Evolutionary conservation across 768 basidiomycete species (phyloP), one percentile per base, ranked within the genome.

Genomic region (Boletus rubroflammeus): DNA sequence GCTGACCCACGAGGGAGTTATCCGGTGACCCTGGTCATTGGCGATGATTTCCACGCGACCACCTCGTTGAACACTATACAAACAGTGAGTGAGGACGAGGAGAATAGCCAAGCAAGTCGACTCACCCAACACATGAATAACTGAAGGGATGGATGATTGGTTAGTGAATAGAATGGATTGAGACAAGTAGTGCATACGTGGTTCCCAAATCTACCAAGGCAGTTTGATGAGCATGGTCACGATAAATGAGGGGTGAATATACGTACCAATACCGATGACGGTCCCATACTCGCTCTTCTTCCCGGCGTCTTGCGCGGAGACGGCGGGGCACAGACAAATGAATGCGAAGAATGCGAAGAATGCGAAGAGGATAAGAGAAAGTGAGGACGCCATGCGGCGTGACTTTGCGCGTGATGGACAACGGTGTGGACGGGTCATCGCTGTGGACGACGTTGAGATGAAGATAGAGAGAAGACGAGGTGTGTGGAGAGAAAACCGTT

Each of bases 51-150:
- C 90, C 51, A 93, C 90, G 58, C 86, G 87, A 56, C 91, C 91
- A 53, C 84, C 85, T 48, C 85, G 86, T 71, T 89, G 86, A 26
- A 94, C 87, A 78, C 90, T 90, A 60, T 17, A 23, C 25, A 23
- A 13, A 26, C 1, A 14, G 23, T 61, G 19, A 60, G 55, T 31
- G 44, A 17, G 19, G 21, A 35, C 0, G 50, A 2, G 25, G 9
- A 23, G 7, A 15, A 5, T 5, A 14, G 23, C 10, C 21, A 14
- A 26, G 13, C 0, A 43, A 29, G 49, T 5, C 0, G 3, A 78
- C 88, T 71, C 58, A 92, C 91, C 90, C 94, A 66, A 98, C 95
- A 78, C 94, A 97, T 59, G 94, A 97, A 76, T 97, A 93, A 63
- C 90, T 93, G 46, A 42, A 50, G 59, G 51, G 13, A 60, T 41